A percentile compares a stretch with the other conserved stretches of the same genome.
These are phyloP conservation scores for Penicillium palitans DNA, from an alignment of 2,329 filamentous ascomycete genomes.

Conservation along the genomic window DNA sequence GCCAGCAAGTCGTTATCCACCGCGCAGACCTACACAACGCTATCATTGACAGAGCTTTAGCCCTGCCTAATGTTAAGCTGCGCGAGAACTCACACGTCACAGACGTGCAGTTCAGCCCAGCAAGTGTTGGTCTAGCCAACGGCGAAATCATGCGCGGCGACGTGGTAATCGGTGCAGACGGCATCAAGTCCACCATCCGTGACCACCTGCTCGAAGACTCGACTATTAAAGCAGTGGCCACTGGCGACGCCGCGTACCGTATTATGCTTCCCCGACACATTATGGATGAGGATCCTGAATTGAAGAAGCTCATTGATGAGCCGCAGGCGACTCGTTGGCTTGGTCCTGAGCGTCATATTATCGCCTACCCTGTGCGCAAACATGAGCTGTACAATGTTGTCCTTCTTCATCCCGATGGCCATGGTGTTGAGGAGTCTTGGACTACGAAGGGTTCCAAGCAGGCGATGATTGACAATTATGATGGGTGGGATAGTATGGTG, in stretches of 20 bases:
- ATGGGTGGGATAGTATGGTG: conserved; percentile 61
- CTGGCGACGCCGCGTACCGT: conserved; percentile 74
- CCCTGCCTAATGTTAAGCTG: conserved; percentile 33
- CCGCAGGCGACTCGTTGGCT: conserved; percentile 74
- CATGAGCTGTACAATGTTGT: conserved; percentile 67
- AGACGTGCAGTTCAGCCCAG: conserved; percentile 29
- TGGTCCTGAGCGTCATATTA: conserved; percentile 71
- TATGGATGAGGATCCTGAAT: conserved; percentile 66
- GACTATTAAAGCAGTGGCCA: conserved; percentile 40
- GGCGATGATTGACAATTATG: conserved; percentile 62
- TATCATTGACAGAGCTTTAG: conserved; percentile 31
- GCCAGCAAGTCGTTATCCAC: conserved; percentile 38
- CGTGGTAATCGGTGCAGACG: conserved; percentile 55
- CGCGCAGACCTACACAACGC: conserved; percentile 40
- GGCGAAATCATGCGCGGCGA: conserved; percentile 42
- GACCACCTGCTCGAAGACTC: conserved; percentile 39
- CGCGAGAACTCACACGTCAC: conserved; percentile 32
- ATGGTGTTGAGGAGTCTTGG: conserved; percentile 63
- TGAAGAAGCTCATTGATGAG: conserved; percentile 65
- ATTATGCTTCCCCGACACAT: conserved; percentile 71
- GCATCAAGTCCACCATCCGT: conserved; percentile 53
- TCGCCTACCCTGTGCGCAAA: conserved; percentile 71
- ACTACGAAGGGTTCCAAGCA: conserved; percentile 63
- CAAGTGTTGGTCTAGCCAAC: conserved; percentile 31
- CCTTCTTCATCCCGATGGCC: conserved; percentile 61